Percentiles rank a stretch among this genome's conserved stretches.
phyloP scores from a whole-genome alignment of 345 rosid species.

The Gossypium anomalum region DNA sequence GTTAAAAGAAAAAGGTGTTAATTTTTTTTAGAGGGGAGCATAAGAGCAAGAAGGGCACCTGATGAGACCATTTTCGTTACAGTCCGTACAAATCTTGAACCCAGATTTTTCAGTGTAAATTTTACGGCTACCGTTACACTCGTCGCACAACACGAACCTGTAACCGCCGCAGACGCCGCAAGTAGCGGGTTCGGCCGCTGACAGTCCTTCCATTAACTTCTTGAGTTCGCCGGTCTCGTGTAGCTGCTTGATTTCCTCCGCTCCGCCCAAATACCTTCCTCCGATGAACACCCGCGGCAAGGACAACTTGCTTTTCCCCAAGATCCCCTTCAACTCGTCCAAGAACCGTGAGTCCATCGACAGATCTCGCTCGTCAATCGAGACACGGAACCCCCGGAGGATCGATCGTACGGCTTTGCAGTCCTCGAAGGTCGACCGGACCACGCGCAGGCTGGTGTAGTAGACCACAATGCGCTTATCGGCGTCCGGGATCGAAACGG shows the following conservation, averaged over 20 bases:
- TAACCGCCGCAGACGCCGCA: conserved; percentile 69
- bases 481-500: conserved; percentile 40
- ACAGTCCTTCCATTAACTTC: conserved; percentile 60
- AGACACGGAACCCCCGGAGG: conserved; percentile 59
- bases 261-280: conserved; percentile 81
- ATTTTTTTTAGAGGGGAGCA: conserved; percentile 22
- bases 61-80: conserved; percentile 87
- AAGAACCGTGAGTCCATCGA: conserved; percentile 72
- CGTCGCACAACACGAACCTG: conserved; percentile 56
- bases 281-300: conserved; percentile 80
- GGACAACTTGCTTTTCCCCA: conserved; percentile 28
- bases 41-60: conserved; percentile 81
- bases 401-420: conserved; percentile 62
- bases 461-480: conserved; percentile 66
- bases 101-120: conserved; percentile 57
- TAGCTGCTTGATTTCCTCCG: conserved; percentile 66
- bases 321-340: conserved; percentile 43
- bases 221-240: conserved; percentile 87
- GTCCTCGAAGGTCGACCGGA: conserved; percentile 77
- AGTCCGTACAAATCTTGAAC: conserved; percentile 54
- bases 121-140: conserved; percentile 81
- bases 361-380: conserved; percentile 80
- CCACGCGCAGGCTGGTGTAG: conserved; percentile 74
- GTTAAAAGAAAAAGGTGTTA: background rate
- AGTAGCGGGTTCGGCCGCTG: conserved; percentile 38